Evolutionary conservation across 352 stramenopile species (phyloP).

Genomic region (Globisporangium camurandrum): DNA sequence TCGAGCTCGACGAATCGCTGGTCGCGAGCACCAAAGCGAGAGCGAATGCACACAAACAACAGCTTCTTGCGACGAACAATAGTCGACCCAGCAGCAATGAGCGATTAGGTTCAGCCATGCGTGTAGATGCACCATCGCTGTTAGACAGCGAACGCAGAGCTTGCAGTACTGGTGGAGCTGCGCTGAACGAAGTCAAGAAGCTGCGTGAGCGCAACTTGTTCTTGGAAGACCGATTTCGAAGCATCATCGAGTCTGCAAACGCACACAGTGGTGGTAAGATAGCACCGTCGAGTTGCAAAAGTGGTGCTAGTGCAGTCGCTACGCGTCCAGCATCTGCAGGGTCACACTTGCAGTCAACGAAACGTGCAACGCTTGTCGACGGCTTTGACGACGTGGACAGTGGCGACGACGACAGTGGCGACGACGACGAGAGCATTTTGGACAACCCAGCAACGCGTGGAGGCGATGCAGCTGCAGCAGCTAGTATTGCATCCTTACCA

Average conservation of each 20-base stretch:
- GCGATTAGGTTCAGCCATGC: not conserved
- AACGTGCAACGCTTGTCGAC: not conserved
- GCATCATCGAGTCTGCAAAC: not conserved
- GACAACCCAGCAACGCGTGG: not conserved
- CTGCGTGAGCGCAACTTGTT: constrained; percentile 51
- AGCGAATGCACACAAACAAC: constrained; percentile 11
- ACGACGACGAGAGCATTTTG: not conserved
- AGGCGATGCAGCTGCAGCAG: no score
- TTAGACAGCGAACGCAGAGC: not conserved
- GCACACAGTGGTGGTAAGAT: not conserved
- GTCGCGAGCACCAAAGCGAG: constrained; percentile 27
- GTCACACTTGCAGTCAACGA: not conserved
- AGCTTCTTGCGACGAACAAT: constrained; percentile 1
- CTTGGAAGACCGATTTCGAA: constrained; percentile 54
- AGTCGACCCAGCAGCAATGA: not conserved
- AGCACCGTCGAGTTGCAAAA: not conserved
- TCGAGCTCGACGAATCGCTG: constrained; percentile 36
- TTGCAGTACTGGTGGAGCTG: not conserved
- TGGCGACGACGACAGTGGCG: not conserved
- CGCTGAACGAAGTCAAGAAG: constrained; percentile 36
- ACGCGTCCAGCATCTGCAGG: not conserved
- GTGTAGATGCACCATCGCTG: not conserved
- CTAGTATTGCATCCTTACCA: no score
- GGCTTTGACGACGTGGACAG: not conserved
- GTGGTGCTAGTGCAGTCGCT: no score